Evolutionary conservation across 164 flowering plant genomes (phyloP).

Genomic region (Piper betle): DNA sequence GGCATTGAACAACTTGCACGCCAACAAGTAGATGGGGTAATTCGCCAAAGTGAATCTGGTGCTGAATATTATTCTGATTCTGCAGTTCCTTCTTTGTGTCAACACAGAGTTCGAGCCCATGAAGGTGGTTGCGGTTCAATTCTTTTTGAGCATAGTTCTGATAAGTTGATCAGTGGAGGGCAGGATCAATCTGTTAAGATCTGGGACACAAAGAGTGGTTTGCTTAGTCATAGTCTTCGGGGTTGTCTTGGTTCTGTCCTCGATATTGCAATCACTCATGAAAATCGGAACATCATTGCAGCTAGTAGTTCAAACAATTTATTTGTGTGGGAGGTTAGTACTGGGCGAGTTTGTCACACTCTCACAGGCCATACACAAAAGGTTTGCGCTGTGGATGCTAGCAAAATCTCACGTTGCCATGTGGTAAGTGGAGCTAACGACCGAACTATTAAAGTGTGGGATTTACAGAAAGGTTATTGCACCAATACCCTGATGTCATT

Average conservation of each 20-base stretch:
- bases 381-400: constrained; percentile 83
- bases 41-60: constrained; percentile 74
- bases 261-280: constrained; percentile 71
- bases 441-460: constrained; percentile 89
- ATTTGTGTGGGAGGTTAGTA: constrained; percentile 74
- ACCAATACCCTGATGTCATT: constrained; percentile 58
- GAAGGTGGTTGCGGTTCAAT: constrained; percentile 84
- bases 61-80: constrained; percentile 60
- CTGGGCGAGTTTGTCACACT: constrained; percentile 74
- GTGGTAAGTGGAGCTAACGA: constrained; percentile 91
- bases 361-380: constrained; percentile 90
- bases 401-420: constrained; percentile 56
- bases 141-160: constrained; percentile 55
- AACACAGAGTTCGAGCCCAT: constrained; percentile 63
- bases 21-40: constrained; percentile 89
- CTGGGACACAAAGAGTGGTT: constrained; percentile 79
- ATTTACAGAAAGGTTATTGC: constrained; percentile 82
- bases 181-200: constrained; percentile 70
- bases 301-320: constrained; percentile 88
- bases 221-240: constrained; percentile 30
- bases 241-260: constrained; percentile 89
- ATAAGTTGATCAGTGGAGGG: constrained; percentile 75
- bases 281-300: constrained; percentile 63
- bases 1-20: constrained; percentile 61
- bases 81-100: constrained; percentile 47